Percentiles rank a stretch among this genome's conserved stretches.
These are phyloP conservation scores for Citeromyces siamensis DNA, from an alignment of 1,139 yeast genomes.

Conservation along the genomic window DNA sequence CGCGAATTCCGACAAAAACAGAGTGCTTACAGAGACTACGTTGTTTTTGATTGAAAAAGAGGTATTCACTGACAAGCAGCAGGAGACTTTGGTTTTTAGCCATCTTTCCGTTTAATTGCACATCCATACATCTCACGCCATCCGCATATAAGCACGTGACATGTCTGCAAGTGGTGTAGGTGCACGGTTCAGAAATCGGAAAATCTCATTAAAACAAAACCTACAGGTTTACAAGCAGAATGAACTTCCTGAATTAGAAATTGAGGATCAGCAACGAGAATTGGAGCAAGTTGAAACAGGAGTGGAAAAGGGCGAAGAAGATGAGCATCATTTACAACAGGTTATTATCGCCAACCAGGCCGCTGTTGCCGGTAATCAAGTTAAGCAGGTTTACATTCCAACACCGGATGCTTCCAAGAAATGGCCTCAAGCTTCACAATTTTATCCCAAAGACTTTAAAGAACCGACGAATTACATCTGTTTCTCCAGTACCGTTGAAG, in stretches of 20 bases:
- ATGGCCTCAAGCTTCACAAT: constrained; percentile 69
- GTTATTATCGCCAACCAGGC: constrained; percentile 72
- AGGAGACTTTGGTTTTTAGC: too few species aligned
- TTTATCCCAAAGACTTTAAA: constrained; percentile 52
- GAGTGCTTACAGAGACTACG: too few species aligned
- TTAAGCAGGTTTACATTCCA: constrained; percentile 72
- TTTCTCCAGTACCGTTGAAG: constrained; percentile 91
- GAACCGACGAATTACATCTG: constrained; percentile 78
- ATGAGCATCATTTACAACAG: constrained; percentile 90
- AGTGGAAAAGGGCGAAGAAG: constrained; percentile 96
- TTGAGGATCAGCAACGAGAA: constrained; percentile 70
- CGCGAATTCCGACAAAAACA: too few species aligned
- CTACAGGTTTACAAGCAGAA: constrained; percentile 65
- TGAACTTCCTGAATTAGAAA: constrained; percentile 73
- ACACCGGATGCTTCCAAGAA: constrained; percentile 89
- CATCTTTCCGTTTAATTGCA: too few species aligned
- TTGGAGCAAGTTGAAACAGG: constrained; percentile 91
- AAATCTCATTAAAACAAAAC: constrained; percentile 85
- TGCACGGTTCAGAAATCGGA: constrained; percentile 81
- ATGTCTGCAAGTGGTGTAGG: constrained; percentile 30
- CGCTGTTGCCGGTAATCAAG: constrained; percentile 36
- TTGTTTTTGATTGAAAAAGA: too few species aligned
- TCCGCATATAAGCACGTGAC: too few species aligned
- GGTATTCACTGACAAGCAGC: too few species aligned
- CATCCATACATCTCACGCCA: too few species aligned